Conservation (phyloP, 148 eudicot genomes). For the Polygonum aviculare region DNA sequence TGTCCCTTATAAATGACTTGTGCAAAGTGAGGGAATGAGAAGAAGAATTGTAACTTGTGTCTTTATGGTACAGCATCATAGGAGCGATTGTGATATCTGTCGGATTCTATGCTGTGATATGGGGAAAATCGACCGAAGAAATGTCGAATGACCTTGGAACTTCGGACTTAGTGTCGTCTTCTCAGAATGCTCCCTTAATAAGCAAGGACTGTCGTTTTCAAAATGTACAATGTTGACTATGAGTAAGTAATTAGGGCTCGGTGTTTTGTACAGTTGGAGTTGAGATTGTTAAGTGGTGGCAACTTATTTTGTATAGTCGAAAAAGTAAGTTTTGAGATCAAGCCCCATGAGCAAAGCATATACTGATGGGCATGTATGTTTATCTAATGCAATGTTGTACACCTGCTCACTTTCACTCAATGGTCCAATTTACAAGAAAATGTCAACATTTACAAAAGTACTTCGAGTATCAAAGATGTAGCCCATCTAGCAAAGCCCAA, state of each 20-base stretch:
- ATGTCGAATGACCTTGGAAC: neutral
- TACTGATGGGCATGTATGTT: too few species aligned
- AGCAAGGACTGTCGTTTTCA: neutral
- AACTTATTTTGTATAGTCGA: too few species aligned
- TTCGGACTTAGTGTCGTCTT: neutral
- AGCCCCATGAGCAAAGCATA: too few species aligned
- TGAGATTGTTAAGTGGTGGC: too few species aligned
- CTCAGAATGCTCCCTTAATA: constrained; percentile 1
- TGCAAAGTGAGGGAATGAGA: neutral
- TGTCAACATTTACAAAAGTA: too few species aligned
- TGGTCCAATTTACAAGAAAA: too few species aligned
- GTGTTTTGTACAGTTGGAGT: neutral
- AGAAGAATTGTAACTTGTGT: neutral
- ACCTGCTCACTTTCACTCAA: too few species aligned
- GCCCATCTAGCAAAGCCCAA: too few species aligned
- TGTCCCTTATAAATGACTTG: neutral
- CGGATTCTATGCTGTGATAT: constrained; percentile 33
- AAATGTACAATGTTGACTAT: neutral
- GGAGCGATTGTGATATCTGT: constrained; percentile 28
- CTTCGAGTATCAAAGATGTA: too few species aligned
- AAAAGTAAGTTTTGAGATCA: too few species aligned
- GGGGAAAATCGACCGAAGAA: constrained; percentile 27
- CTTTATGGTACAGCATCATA: constrained; percentile 22
- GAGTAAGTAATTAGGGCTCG: neutral
- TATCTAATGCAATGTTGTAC: too few species aligned